Percentiles rank a stretch among this genome's conserved stretches.
Conservation (phyloP, 805 yeast genomes). For the Sugiyamaella lignohabitans region DNA sequence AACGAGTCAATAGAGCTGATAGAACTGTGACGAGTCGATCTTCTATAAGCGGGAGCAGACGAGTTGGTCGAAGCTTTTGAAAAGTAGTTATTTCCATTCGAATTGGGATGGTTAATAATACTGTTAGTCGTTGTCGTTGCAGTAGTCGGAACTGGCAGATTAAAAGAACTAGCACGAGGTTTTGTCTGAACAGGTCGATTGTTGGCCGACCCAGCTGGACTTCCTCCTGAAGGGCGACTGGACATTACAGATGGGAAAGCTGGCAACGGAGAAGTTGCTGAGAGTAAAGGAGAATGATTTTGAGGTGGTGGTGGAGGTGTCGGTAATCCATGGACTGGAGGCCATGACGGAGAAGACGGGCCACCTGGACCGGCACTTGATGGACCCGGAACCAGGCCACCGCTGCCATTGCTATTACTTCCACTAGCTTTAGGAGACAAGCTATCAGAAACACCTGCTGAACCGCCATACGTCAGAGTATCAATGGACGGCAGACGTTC, state of each 20-base stretch:
- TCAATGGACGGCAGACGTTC: conserved; percentile 25
- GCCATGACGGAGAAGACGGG: conserved; percentile 5
- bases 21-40: conserved; percentile 10
- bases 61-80: conserved; percentile 10
- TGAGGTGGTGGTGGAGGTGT: conserved; percentile 8
- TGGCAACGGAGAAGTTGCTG: conserved; percentile 2
- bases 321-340: conserved; percentile 5
- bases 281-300: conserved; percentile 3
- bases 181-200: not conserved
- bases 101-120: not conserved
- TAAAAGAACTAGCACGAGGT: conserved; percentile 10
- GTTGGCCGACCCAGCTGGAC: too few species aligned
- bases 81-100: conserved; percentile 11
- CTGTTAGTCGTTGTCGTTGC: not conserved
- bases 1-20: conserved; percentile 13
- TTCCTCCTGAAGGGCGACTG: too few species aligned
- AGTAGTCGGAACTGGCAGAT: conserved; percentile 6
- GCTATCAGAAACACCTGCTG: not conserved
- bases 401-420: too few species aligned
- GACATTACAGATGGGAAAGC: not conserved
- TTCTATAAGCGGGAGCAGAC: not conserved
- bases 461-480: conserved; percentile 15
- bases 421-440: conserved; percentile 4
- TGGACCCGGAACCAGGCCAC: too few species aligned
- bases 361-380: too few species aligned